Percentiles rank a stretch among this genome's conserved stretches.
Evolutionary conservation across 345 rosid species (phyloP).

Genomic region (Pugionium cornutum): DNA sequence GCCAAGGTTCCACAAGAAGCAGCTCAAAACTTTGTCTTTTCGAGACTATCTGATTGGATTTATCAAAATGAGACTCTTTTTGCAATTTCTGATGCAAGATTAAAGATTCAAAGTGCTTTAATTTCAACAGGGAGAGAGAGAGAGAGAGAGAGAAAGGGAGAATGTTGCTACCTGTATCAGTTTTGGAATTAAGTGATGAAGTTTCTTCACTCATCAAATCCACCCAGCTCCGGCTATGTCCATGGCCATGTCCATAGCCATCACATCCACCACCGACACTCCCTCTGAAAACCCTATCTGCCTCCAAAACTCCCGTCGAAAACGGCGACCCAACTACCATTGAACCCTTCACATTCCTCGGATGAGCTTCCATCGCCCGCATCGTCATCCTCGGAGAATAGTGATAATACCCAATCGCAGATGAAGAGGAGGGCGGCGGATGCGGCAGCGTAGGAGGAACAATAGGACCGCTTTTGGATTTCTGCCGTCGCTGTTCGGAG

Average conservation of each 20-base stretch:
- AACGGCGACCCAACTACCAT: constrained; percentile 61
- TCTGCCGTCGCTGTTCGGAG: constrained; percentile 55
- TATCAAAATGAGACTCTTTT: not conserved
- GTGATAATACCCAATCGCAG: constrained; percentile 41
- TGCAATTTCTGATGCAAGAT: constrained; percentile 3
- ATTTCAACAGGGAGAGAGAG: constrained; percentile 4
- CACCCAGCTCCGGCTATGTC: constrained; percentile 56
- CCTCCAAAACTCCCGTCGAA: constrained; percentile 70
- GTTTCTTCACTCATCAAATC: constrained; percentile 57
- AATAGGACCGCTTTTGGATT: constrained; percentile 89
- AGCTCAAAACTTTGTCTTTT: constrained; percentile 1
- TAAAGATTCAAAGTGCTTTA: not conserved
- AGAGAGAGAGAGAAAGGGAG: not conserved
- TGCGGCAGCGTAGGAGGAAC: constrained; percentile 47
- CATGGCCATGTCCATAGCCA: constrained; percentile 39
- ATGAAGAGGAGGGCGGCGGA: constrained; percentile 24
- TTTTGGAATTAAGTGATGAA: constrained; percentile 57
- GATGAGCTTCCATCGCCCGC: constrained; percentile 48
- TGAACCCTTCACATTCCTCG: constrained; percentile 45
- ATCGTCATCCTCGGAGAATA: constrained; percentile 54
- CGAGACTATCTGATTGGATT: constrained; percentile 1
- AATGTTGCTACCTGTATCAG: constrained; percentile 38
- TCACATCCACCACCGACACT: constrained; percentile 38
- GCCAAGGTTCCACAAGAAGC: not conserved
- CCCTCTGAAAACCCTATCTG: constrained; percentile 55